These are phyloP conservation scores for Cicer bijugum DNA, from an alignment of 306 rosid genomes.

Conservation along the genomic window DNA sequence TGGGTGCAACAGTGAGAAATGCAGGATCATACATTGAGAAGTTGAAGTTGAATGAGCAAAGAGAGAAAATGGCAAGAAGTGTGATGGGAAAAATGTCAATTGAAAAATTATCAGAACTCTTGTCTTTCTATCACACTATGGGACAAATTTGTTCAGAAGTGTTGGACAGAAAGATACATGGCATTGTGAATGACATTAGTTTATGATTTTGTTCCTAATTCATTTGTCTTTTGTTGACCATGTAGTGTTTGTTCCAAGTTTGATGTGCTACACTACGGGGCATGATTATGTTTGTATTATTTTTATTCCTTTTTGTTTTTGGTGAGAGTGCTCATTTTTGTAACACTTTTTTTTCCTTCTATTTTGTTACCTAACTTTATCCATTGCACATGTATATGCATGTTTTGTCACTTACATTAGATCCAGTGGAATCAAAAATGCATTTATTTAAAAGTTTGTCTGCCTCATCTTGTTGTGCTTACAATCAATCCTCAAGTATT, in stretches of 20 bases:
- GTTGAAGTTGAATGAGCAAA: conserved; percentile 68
- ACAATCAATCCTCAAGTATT: too few relatives aligned
- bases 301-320: neutral
- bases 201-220: conserved; percentile 7
- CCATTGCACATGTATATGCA: neutral
- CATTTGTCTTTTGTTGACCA: conserved; percentile 29
- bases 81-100: conserved; percentile 79
- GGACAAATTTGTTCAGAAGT: conserved; percentile 76
- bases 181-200: conserved; percentile 46
- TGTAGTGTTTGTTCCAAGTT: conserved; percentile 24
- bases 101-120: conserved; percentile 75
- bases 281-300: neutral
- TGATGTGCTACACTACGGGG: neutral
- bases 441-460: too few relatives aligned
- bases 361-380: neutral
- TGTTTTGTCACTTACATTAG: neutral
- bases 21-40: conserved; percentile 69
- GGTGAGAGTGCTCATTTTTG: conserved; percentile 5
- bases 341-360: neutral
- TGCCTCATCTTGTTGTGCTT: too few relatives aligned
- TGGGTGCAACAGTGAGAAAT: conserved; percentile 98
- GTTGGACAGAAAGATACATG: conserved; percentile 68
- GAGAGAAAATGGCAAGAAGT: conserved; percentile 66
- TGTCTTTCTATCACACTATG: conserved; percentile 86
- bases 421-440: too few relatives aligned